Conservation (phyloP, 805 yeast species). For the Tetrapisispora namnaoensis region DNA sequence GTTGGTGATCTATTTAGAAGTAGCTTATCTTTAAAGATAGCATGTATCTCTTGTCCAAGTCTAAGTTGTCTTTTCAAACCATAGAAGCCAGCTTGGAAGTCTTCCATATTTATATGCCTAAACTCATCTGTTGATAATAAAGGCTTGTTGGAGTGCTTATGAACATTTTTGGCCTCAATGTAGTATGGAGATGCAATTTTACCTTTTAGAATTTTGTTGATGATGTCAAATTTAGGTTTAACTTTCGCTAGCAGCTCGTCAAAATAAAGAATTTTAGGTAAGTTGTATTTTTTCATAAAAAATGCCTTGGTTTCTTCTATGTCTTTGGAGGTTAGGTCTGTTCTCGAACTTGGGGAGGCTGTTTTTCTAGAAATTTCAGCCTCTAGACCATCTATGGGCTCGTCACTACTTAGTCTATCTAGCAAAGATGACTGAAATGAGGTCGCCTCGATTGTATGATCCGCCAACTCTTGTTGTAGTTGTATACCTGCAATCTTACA, state of each 20-base stretch:
- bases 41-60: slow-evolving; percentile 37
- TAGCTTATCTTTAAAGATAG: slow-evolving; percentile 27
- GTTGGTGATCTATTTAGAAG: slow-evolving; percentile 32
- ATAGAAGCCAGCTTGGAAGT: slow-evolving; percentile 48
- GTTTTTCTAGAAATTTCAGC: not conserved
- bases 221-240: slow-evolving; percentile 24
- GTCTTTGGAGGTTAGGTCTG: not conserved
- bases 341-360: not conserved
- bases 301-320: not conserved
- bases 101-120: slow-evolving; percentile 35
- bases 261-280: slow-evolving; percentile 23
- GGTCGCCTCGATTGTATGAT: not conserved
- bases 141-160: slow-evolving; percentile 31
- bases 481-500: not conserved
- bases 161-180: slow-evolving; percentile 37
- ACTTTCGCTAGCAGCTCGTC: slow-evolving; percentile 25
- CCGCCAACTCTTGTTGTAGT: not conserved
- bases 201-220: slow-evolving; percentile 38
- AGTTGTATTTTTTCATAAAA: slow-evolving; percentile 16
- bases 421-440: not conserved
- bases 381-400: not conserved
- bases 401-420: not conserved
- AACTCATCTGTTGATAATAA: slow-evolving; percentile 40
- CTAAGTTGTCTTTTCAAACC: slow-evolving; percentile 49
- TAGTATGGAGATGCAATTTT: slow-evolving; percentile 40